These are phyloP conservation scores for Suillus weaverae DNA, from an alignment of 768 basidiomycete species.

Conservation along the genomic window DNA sequence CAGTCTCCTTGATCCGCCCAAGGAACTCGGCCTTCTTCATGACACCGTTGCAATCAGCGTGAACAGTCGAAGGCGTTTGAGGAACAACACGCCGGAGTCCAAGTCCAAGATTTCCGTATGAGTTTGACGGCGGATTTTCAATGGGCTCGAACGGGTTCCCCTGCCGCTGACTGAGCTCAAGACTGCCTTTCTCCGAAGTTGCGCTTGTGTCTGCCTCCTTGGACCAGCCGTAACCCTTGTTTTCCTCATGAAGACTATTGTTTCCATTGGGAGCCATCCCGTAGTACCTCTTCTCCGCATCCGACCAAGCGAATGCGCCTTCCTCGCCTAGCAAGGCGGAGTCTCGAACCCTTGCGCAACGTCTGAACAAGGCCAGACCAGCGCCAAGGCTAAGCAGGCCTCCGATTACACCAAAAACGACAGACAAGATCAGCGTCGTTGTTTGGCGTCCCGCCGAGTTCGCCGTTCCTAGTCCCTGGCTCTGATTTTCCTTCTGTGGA, in stretches of 20 bases:
- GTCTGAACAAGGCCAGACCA: constrained; percentile 54
- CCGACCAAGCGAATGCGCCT: constrained; percentile 56
- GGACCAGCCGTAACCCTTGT: constrained; percentile 33
- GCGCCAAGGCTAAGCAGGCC: constrained; percentile 55
- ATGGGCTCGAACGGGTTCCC: constrained; percentile 17
- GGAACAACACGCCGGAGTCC: constrained; percentile 51
- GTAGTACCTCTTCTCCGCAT: constrained; percentile 71
- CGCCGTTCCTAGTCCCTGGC: constrained; percentile 31
- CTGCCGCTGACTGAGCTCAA: constrained; percentile 23
- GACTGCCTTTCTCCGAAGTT: constrained; percentile 32
- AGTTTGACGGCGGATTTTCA: constrained; percentile 18
- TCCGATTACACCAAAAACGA: constrained; percentile 64
- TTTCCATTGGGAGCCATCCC: constrained; percentile 39
- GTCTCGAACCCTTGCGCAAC: constrained; percentile 59
- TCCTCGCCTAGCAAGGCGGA: constrained; percentile 61
- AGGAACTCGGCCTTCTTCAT: constrained; percentile 75
- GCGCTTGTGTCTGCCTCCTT: constrained; percentile 29
- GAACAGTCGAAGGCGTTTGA: constrained; percentile 35
- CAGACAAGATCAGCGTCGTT: constrained; percentile 56
- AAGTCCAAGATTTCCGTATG: constrained; percentile 36
- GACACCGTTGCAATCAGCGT: constrained; percentile 44
- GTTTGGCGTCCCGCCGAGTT: constrained; percentile 46
- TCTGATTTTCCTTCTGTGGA: constrained; percentile 39
- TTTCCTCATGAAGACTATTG: constrained; percentile 11
- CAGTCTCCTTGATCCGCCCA: constrained; percentile 59